Conservation (phyloP, 208 protist genomes). For the Leishmania tropica region DNA sequence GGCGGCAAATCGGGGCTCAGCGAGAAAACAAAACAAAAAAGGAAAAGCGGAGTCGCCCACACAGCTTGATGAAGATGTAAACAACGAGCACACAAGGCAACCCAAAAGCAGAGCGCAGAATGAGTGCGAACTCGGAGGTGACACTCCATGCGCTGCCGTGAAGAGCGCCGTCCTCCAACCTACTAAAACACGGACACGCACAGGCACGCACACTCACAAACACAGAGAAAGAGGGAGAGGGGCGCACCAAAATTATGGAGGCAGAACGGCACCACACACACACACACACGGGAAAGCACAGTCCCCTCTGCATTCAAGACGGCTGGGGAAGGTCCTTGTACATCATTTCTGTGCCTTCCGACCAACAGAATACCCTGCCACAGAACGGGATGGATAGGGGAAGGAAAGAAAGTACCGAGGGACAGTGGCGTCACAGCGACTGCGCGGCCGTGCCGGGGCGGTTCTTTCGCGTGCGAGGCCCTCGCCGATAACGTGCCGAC, state of each 20-base stretch:
- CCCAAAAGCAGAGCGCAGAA: not conserved
- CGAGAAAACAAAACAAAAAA: constrained; percentile 9
- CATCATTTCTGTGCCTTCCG: no score
- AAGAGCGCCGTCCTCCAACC: not conserved
- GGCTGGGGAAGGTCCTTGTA: no score
- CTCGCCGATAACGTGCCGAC: not conserved
- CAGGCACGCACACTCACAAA: not conserved
- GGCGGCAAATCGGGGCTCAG: not conserved
- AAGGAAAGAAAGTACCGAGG: not conserved
- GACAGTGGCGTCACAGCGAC: not conserved
- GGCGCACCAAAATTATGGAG: no score
- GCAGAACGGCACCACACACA: no score
- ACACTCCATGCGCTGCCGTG: not conserved
- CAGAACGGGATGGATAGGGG: no score
- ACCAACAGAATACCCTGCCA: no score
- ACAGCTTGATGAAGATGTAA: not conserved
- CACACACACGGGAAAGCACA: not conserved
- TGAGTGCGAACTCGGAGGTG: not conserved
- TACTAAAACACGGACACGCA: not conserved
- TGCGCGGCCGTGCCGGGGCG: not conserved
- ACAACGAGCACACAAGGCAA: not conserved
- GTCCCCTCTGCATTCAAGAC: no score
- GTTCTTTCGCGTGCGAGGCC: not conserved
- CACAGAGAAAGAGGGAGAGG: not conserved
- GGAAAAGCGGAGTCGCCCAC: not conserved